Conservation (phyloP, 257 asterid genomes). For the Striga asiatica region DNA sequence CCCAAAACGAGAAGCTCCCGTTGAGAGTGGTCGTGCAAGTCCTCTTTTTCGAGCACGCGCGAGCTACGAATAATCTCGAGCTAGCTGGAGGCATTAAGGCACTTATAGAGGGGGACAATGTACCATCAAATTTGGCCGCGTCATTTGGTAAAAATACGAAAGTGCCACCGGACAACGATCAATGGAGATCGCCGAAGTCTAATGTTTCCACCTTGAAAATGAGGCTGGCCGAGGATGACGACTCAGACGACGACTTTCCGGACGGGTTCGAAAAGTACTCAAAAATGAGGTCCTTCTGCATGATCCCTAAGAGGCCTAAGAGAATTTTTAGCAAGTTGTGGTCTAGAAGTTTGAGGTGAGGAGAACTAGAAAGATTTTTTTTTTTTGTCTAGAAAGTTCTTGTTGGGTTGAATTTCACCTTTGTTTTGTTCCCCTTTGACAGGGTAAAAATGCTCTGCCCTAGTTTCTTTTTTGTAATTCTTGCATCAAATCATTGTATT, state of each 20-base stretch:
- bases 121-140: constrained; percentile 19
- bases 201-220: constrained; percentile 59
- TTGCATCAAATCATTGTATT: no score
- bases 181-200: constrained; percentile 65
- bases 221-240: constrained; percentile 65
- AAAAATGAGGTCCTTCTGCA: constrained; percentile 26
- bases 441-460: no score
- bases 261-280: constrained; percentile 15
- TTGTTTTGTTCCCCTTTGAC: no score
- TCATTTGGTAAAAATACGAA: constrained; percentile 23
- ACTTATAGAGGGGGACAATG: constrained; percentile 30
- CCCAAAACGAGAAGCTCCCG: constrained; percentile 86
- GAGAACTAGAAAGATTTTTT: constrained; percentile 27
- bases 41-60: constrained; percentile 70
- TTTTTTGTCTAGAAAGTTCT: no score
- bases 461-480: no score
- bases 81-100: constrained; percentile 15
- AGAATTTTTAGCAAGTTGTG: constrained; percentile 71
- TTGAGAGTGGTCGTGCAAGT: constrained; percentile 86
- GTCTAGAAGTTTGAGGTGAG: constrained; percentile 48
- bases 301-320: constrained; percentile 45
- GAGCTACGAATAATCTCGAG: background rate
- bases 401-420: no score
- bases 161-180: constrained; percentile 44
- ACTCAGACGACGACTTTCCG: constrained; percentile 8